Evolutionary conservation across 352 stramenopile species (phyloP), one percentile per base, ranked within the genome.

Genomic region (Pythium sp.): DNA sequence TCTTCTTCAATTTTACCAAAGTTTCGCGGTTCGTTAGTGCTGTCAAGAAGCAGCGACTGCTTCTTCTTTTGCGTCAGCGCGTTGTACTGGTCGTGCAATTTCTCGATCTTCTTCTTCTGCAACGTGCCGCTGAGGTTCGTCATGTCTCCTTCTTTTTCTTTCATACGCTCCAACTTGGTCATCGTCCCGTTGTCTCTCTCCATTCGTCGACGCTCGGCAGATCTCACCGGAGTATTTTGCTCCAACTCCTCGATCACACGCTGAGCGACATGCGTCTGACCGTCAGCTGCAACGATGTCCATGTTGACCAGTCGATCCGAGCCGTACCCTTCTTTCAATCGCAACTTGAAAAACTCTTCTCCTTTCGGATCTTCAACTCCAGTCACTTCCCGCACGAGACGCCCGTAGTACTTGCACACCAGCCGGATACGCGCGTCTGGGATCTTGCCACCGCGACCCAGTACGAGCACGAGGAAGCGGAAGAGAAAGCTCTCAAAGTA

Each of bases 361-460:
- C 95, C 95, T 47, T 97, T 89, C 0, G 75, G 72, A 75, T 99
- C 96, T 43, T 93, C 84, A 38, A 98, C 81, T 1, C 95, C 96
- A 7, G 95, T 90, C 24, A 98, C 89, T 65, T 97, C 87, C 53
- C 84, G 85, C 38, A 99, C 81, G 32, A 98, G 87, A 20, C 85
- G 78, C 0, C 84, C 91, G 71, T 99, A 99, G 68, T 97, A 95
- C 57, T 95, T 95, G 62, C 91, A 97, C 14, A 98, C 88, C 36
- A 99, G 78, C 3, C 90, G 91, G 53, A 99, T 95, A 30, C 96
- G 84, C 11, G 91, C 91, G 78, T 99, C 97, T 4, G 97, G 95
- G 0, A 95, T 76, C 69, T 91, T 90, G 28, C 89, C 89, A 36
- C 86, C 87, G 53, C 85, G 84, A 64, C 86, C 89, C 0, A 97